phyloP scores from a whole-genome alignment of 495 filamentous ascomycete genomes.

The Lentithecium fluviatile region DNA sequence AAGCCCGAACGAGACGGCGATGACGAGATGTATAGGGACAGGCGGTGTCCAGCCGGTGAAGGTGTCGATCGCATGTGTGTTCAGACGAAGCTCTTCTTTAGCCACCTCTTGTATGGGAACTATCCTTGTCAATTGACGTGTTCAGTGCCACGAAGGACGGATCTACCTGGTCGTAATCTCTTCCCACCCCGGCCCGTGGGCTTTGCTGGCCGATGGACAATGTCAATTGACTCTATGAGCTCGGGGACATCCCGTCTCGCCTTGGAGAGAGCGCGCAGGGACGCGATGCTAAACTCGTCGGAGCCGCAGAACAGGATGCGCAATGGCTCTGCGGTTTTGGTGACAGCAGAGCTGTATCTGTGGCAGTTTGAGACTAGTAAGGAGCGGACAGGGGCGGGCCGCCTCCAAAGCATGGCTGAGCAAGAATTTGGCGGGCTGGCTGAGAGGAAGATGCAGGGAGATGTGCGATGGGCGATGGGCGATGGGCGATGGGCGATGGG shows the following conservation, averaged over 20 bases:
- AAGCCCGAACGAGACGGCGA: constrained; percentile 95
- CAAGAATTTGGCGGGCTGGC: not conserved
- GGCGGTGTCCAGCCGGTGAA: constrained; percentile 28
- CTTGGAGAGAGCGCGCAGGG: constrained; percentile 66
- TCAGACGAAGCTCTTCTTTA: constrained; percentile 47
- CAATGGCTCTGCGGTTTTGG: constrained; percentile 55
- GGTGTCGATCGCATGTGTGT: constrained; percentile 28
- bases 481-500: not conserved
- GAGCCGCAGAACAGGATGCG: constrained; percentile 96
- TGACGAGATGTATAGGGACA: constrained; percentile 69
- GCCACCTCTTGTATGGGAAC: constrained; percentile 68
- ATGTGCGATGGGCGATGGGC: too few species aligned
- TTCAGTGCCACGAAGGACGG: constrained; percentile 1
- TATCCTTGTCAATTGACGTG: constrained; percentile 38
- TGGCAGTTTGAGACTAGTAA: not conserved
- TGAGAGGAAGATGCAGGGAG: not conserved
- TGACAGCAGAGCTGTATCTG: constrained; percentile 8
- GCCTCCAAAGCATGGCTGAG: constrained; percentile 25
- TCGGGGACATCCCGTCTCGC: constrained; percentile 55
- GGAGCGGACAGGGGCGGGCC: constrained; percentile 9
- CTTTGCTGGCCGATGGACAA: constrained; percentile 79
- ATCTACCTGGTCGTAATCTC: constrained; percentile 63
- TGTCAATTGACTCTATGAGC: constrained; percentile 78
- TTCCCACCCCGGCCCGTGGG: constrained; percentile 70
- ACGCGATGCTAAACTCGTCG: constrained; percentile 83